phyloP scores from a whole-genome alignment of 1,139 yeast genomes.

The Geotrichum siamense region DNA sequence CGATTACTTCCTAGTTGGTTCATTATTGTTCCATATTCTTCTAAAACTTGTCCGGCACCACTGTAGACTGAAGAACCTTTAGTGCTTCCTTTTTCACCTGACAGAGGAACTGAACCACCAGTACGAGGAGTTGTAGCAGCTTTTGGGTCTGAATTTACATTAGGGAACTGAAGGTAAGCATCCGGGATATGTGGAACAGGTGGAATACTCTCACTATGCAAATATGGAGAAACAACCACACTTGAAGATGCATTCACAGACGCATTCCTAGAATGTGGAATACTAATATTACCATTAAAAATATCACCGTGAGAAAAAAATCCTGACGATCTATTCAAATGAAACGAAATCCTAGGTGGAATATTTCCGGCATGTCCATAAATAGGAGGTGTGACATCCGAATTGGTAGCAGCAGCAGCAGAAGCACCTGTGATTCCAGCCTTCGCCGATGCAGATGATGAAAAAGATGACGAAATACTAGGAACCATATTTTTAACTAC shows the following conservation, averaged over 20 bases:
- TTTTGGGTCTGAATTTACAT: neutral
- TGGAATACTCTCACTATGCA: neutral
- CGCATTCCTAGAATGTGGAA: neutral
- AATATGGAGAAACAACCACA: neutral
- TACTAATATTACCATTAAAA: constrained; percentile 4
- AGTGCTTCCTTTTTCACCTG: constrained; percentile 3
- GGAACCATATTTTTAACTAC: neutral
- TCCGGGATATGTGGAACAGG: constrained; percentile 10
- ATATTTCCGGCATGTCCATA: no score
- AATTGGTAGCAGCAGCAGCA: no score
- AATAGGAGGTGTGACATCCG: no score
- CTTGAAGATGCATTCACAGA: neutral
- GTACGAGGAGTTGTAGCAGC: neutral
- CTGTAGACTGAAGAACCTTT: constrained; percentile 11
- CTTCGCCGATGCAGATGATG: neutral
- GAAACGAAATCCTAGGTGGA: constrained; percentile 23
- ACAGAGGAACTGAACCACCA: no score
- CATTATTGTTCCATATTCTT: constrained; percentile 15
- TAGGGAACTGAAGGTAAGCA: neutral
- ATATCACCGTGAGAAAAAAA: constrained; percentile 11
- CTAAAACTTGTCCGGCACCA: constrained; percentile 5
- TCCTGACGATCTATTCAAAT: constrained; percentile 19
- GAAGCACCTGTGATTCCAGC: neutral
- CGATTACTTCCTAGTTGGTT: constrained; percentile 7
- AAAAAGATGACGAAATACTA: neutral